Percentiles rank a stretch among this genome's conserved stretches.
These are phyloP conservation scores for Vickermania ingenoplastis DNA, from an alignment of 208 protist species.

Conservation along the genomic window DNA sequence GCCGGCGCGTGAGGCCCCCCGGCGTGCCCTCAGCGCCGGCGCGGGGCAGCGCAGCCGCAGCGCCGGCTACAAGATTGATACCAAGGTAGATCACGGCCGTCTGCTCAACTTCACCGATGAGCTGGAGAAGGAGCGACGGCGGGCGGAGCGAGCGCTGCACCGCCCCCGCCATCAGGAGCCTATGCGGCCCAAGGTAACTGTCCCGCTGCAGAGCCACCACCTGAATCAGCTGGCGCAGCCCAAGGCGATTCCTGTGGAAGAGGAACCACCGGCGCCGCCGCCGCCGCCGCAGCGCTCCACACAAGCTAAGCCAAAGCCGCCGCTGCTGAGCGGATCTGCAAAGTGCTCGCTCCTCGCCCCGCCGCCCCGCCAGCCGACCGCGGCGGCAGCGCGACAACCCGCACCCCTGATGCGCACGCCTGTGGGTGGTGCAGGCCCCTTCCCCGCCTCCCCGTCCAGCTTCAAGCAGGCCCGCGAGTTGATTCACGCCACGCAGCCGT, in stretches of 20 bases:
- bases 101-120: not conserved
- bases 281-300: not conserved
- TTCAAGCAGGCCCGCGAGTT: not conserved
- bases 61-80: not conserved
- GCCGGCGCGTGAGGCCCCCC: not conserved
- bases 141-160: not conserved
- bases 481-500: not conserved
- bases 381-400: not conserved
- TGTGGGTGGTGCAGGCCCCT: not conserved
- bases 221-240: not conserved
- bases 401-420: not conserved
- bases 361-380: not conserved
- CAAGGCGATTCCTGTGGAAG: not conserved
- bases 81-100: not conserved
- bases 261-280: not conserved
- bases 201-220: not conserved
- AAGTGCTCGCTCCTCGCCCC: not conserved
- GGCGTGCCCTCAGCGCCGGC: not conserved
- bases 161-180: not conserved
- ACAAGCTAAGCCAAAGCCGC: not conserved
- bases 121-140: not conserved
- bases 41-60: not conserved
- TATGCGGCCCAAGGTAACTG: not conserved
- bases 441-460: not conserved
- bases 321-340: not conserved